Conservation (phyloP, 1,284 basidiomycete genomes). For the Pascua guehoae region DNA sequence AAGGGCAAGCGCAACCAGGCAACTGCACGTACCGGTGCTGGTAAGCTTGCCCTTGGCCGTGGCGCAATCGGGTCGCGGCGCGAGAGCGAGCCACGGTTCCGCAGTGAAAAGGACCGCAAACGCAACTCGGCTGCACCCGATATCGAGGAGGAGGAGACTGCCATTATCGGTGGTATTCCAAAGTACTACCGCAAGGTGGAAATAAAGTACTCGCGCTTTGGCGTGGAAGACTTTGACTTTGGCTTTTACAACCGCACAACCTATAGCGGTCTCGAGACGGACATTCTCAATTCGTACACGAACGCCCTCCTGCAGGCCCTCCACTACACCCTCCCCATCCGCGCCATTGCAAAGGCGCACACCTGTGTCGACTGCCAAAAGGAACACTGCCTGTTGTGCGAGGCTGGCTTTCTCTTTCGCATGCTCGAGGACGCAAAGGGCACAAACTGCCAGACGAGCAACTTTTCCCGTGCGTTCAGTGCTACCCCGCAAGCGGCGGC, state of each 20-base stretch:
- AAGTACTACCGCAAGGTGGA: conserved; percentile 85
- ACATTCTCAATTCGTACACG: conserved; percentile 96
- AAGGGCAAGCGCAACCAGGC: conserved; percentile 77
- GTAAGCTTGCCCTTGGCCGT: conserved; percentile 31
- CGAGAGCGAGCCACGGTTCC: conserved; percentile 63
- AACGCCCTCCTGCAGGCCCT: conserved; percentile 88
- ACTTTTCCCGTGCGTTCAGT: conserved; percentile 91
- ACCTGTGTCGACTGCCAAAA: conserved; percentile 79
- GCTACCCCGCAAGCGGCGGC: conserved; percentile 71
- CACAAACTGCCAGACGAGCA: conserved; percentile 92
- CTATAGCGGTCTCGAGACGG: conserved; percentile 91
- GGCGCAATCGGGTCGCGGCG: conserved; percentile 30
- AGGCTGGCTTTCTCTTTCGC: conserved; percentile 88
- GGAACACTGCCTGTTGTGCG: conserved; percentile 91
- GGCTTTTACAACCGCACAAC: conserved; percentile 89
- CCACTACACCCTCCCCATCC: conserved; percentile 76
- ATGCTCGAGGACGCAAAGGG: conserved; percentile 95
- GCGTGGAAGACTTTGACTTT: conserved; percentile 98
- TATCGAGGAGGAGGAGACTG: conserved; percentile 30
- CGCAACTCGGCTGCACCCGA: conserved; percentile 43
- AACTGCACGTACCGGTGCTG: conserved; percentile 33
- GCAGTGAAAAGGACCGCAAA: conserved; percentile 66
- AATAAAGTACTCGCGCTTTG: conserved; percentile 97
- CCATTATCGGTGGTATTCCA: conserved; percentile 59
- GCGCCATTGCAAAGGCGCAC: conserved; percentile 82